Evolutionary conservation across 352 stramenopile species (phyloP).

Genomic region (Pythium volutum): DNA sequence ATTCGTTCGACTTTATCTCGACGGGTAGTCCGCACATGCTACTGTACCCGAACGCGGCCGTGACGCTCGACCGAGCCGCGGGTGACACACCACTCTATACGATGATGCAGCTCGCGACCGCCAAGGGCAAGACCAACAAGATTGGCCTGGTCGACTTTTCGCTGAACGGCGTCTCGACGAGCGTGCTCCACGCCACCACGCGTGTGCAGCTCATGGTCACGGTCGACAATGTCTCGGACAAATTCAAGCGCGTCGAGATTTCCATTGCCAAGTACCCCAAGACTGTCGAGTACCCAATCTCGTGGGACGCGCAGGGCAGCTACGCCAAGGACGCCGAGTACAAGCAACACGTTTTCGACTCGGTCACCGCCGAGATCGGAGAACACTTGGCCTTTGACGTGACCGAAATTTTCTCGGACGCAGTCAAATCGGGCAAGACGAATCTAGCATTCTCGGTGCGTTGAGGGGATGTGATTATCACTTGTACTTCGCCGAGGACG

Average conservation of each 20-base stretch:
- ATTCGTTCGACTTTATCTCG: constrained; percentile 83
- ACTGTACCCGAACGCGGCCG: constrained; percentile 59
- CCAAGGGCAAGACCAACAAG: constrained; percentile 39
- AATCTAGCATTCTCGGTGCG: constrained; percentile 57
- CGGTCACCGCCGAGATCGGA: constrained; percentile 44
- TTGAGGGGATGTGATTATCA: no score
- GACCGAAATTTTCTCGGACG: constrained; percentile 65
- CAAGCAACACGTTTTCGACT: constrained; percentile 52
- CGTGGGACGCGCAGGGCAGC: constrained; percentile 44
- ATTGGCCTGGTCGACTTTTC: constrained; percentile 74
- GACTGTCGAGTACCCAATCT: constrained; percentile 53
- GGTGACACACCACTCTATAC: constrained; percentile 50
- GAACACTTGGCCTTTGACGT: constrained; percentile 77
- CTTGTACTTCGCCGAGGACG: no score
- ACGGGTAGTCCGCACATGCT: constrained; percentile 53
- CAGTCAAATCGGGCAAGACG: constrained; percentile 40
- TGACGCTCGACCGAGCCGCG: constrained; percentile 46
- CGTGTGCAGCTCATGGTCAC: constrained; percentile 70
- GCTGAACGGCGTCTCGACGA: constrained; percentile 57
- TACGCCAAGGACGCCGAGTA: constrained; percentile 34
- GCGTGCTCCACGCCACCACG: constrained; percentile 59
- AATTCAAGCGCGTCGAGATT: constrained; percentile 52
- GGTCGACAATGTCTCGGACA: constrained; percentile 50
- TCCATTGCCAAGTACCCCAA: constrained; percentile 41
- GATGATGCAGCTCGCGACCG: constrained; percentile 49